phyloP scores from a whole-genome alignment of 257 asterid genomes.

The Avicennia marina region DNA sequence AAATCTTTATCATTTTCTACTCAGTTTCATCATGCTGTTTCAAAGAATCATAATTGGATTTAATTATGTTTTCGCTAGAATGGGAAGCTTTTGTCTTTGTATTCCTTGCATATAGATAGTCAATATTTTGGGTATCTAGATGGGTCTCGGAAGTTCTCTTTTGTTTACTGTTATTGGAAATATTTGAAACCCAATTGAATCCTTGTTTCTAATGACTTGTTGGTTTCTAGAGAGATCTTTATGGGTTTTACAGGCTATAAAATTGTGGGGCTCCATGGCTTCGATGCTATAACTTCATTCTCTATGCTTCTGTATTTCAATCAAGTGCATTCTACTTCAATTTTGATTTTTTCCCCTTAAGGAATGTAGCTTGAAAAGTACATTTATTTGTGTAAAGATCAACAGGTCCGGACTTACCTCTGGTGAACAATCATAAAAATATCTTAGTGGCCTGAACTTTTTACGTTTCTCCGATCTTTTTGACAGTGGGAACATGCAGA shows the following conservation, averaged over 20 bases:
- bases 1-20: too few relatives aligned
- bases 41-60: too few relatives aligned
- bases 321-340: neutral
- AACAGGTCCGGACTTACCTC: neutral
- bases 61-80: neutral
- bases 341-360: neutral
- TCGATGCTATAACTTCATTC: neutral
- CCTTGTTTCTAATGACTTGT: neutral
- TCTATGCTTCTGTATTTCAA: neutral
- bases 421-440: neutral
- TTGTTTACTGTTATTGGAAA: neutral
- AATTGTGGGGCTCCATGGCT: neutral
- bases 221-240: neutral
- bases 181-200: neutral
- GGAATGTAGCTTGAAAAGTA: neutral
- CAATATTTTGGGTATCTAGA: neutral
- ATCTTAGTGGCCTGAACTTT: neutral
- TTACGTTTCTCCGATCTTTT: neutral
- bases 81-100: neutral
- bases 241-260: neutral
- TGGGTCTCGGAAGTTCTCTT: neutral
- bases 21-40: too few relatives aligned
- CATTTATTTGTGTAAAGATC: neutral
- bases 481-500: constrained; percentile 28
- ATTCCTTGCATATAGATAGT: neutral